Percentiles rank a stretch among this genome's conserved stretches.
Evolutionary conservation across 1,284 basidiomycete species (phyloP).

Genomic region (Cystobasidium sp.): DNA sequence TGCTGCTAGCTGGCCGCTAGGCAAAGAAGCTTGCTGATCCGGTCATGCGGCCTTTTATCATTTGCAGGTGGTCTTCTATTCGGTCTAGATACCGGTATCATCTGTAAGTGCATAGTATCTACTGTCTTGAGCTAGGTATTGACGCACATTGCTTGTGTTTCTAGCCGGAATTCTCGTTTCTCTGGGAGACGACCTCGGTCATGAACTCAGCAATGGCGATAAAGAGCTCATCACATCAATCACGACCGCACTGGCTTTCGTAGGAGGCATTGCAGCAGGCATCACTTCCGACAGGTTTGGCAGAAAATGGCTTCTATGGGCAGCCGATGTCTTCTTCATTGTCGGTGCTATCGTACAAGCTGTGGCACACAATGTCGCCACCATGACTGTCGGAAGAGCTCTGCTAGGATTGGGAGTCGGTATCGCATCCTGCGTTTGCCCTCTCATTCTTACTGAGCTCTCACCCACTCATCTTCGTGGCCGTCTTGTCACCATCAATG

Average conservation of each 20-base stretch:
- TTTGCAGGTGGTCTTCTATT: slow-evolving; percentile 32
- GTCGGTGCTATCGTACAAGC: slow-evolving; percentile 69
- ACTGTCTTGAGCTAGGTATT: neutral
- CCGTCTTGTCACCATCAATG: slow-evolving; percentile 67
- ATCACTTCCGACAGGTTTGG: slow-evolving; percentile 74
- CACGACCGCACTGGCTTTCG: slow-evolving; percentile 75
- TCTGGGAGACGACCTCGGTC: slow-evolving; percentile 71
- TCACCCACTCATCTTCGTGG: slow-evolving; percentile 74
- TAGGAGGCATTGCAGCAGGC: slow-evolving; percentile 74
- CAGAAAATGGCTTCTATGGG: slow-evolving; percentile 58
- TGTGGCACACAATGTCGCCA: slow-evolving; percentile 69
- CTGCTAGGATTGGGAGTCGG: slow-evolving; percentile 67
- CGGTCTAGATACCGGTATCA: slow-evolving; percentile 42
- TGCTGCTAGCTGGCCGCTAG: neutral
- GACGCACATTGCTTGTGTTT: neutral
- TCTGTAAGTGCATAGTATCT: slow-evolving; percentile 20
- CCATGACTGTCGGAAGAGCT: slow-evolving; percentile 76
- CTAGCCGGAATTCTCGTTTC: slow-evolving; percentile 68
- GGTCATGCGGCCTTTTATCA: neutral
- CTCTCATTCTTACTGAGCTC: slow-evolving; percentile 81
- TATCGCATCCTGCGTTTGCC: slow-evolving; percentile 69
- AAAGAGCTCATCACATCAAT: slow-evolving; percentile 81
- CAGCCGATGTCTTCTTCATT: slow-evolving; percentile 70
- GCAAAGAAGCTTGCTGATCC: neutral
- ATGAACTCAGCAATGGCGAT: slow-evolving; percentile 67